These are phyloP conservation scores for Amaranthus tricolor DNA, from an alignment of 179 eudicot species.

Conservation along the genomic window DNA sequence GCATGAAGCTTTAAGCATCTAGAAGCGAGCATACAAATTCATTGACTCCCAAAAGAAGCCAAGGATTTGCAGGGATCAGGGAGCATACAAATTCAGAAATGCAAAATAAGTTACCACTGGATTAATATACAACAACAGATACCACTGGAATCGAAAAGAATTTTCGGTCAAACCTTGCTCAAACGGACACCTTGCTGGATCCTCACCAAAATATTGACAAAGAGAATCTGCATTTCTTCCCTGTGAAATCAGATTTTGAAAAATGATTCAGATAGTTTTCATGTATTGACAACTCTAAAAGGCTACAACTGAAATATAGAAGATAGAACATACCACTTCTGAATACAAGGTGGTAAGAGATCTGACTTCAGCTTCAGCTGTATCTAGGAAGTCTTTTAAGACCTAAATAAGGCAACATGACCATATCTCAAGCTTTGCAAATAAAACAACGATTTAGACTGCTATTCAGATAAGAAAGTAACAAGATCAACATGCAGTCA, in stretches of 20 bases:
- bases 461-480: neutral
- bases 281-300: neutral
- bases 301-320: neutral
- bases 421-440: neutral
- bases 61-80: neutral
- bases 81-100: neutral
- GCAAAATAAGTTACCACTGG: neutral
- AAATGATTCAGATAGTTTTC: neutral
- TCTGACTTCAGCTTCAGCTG: conserved; percentile 96
- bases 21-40: neutral
- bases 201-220: conserved; percentile 95
- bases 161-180: conserved; percentile 76
- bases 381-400: conserved; percentile 81
- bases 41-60: neutral
- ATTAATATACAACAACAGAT: neutral
- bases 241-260: conserved; percentile 36
- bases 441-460: neutral
- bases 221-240: conserved; percentile 96
- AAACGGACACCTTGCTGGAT: conserved; percentile 95
- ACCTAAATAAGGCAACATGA: conserved; percentile 42
- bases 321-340: conserved; percentile 72
- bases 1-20: neutral
- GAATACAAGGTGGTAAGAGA: conserved; percentile 83
- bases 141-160: neutral
- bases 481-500: neutral